Conservation (phyloP, 1,284 basidiomycete genomes). For the Thelephora terrestris region DNA sequence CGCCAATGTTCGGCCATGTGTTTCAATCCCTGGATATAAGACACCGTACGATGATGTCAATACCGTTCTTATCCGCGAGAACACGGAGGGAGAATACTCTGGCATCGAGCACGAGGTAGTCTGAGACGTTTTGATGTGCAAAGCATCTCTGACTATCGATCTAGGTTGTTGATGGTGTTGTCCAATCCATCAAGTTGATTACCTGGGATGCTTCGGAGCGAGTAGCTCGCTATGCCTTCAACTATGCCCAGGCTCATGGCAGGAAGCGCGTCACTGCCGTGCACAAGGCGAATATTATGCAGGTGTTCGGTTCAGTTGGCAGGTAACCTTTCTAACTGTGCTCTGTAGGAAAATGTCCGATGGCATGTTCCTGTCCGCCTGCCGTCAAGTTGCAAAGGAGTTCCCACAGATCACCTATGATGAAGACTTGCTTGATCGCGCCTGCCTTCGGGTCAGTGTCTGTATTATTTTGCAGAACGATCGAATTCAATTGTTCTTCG, state of each 20-base stretch:
- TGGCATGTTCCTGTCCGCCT: slow-evolving; percentile 98
- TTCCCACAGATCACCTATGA: slow-evolving; percentile 94
- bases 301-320: slow-evolving; percentile 17
- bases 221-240: slow-evolving; percentile 97
- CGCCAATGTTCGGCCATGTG: slow-evolving; percentile 96
- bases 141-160: neutral
- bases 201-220: slow-evolving; percentile 99
- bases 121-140: slow-evolving; percentile 8
- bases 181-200: slow-evolving; percentile 99
- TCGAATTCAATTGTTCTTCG: slow-evolving; percentile 2
- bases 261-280: slow-evolving; percentile 95
- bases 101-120: slow-evolving; percentile 94
- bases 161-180: slow-evolving; percentile 91
- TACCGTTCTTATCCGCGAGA: slow-evolving; percentile 97
- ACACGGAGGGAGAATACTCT: slow-evolving; percentile 99
- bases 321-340: slow-evolving; percentile 5
- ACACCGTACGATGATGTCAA: slow-evolving; percentile 98
- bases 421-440: slow-evolving; percentile 96
- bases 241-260: slow-evolving; percentile 86
- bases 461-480: slow-evolving; percentile 4
- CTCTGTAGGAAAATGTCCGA: slow-evolving; percentile 91
- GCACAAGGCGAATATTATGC: slow-evolving; percentile 99
- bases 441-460: slow-evolving; percentile 73
- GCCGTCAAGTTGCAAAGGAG: slow-evolving; percentile 93
- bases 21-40: slow-evolving; percentile 94